These are phyloP conservation scores for Candida pseudofarinosa DNA, from an alignment of 805 yeast genomes.

Conservation along the genomic window DNA sequence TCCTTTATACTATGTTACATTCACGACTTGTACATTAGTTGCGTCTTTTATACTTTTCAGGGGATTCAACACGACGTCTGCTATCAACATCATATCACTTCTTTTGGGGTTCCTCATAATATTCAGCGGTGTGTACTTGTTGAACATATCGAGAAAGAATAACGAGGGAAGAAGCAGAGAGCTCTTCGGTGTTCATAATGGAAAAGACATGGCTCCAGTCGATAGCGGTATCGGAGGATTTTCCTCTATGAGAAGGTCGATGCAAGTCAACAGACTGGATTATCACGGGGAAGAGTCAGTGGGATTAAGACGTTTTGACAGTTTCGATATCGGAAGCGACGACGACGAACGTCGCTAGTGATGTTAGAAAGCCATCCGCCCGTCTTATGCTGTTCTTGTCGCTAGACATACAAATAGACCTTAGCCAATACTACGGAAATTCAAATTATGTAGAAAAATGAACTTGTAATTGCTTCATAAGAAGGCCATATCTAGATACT, in stretches of 20 bases:
- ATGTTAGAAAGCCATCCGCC: too few species aligned
- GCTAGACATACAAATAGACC: not conserved
- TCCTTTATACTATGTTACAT: conserved; percentile 86
- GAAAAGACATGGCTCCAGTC: conserved; percentile 57
- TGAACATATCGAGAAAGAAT: conserved; percentile 71
- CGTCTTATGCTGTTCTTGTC: too few species aligned
- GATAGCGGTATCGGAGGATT: conserved; percentile 79
- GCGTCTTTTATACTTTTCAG: conserved; percentile 84
- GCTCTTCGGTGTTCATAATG: conserved; percentile 56
- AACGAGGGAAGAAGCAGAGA: conserved; percentile 50
- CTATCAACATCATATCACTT: conserved; percentile 75
- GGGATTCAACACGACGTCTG: conserved; percentile 81
- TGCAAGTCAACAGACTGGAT: conserved; percentile 53
- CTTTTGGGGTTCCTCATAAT: conserved; percentile 83
- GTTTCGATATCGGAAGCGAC: conserved; percentile 48
- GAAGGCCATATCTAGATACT: conserved; percentile 1
- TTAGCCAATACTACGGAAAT: not conserved
- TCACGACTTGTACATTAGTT: conserved; percentile 80
- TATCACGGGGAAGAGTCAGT: conserved; percentile 44
- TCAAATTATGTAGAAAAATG: not conserved
- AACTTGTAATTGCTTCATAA: not conserved
- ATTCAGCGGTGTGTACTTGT: conserved; percentile 79
- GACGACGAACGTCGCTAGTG: conserved; percentile 26
- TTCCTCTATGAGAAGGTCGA: conserved; percentile 67
- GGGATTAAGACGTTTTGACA: conserved; percentile 58